These are phyloP conservation scores for Polysphondylium violaceum DNA, from an alignment of 78 protist species.

Conservation along the genomic window DNA sequence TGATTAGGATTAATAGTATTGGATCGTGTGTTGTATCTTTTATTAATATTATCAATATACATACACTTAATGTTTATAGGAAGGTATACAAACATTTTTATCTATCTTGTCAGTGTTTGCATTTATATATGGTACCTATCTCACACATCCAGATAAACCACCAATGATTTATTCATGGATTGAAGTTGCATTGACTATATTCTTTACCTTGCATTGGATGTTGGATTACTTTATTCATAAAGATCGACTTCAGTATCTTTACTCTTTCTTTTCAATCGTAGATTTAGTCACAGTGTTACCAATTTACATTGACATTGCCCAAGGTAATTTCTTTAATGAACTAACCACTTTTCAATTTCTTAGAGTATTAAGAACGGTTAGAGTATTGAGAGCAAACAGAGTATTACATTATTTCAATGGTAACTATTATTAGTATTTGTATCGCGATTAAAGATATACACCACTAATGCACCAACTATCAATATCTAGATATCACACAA, in stretches of 20 bases:
- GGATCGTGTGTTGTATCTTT: not conserved
- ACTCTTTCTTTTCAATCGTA: constrained; percentile 62
- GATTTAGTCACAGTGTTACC: constrained; percentile 67
- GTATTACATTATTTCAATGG: constrained; percentile 73
- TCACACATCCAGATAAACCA: not conserved
- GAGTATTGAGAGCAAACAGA: constrained; percentile 74
- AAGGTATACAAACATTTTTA: constrained; percentile 62
- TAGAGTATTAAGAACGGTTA: constrained; percentile 62
- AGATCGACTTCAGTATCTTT: constrained; percentile 67
- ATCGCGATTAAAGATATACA: not conserved
- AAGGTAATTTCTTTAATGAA: constrained; percentile 50
- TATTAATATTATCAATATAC: not conserved
- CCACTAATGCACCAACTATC: not conserved
- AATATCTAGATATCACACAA: constrained; percentile 51
- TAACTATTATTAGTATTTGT: too few relatives aligned
- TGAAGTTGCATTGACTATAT: constrained; percentile 49
- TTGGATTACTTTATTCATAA: constrained; percentile 62
- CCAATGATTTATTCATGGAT: constrained; percentile 42
- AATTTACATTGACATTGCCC: constrained; percentile 55
- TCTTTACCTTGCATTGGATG: constrained; percentile 75
- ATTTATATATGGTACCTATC: constrained; percentile 71
- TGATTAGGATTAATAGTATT: not conserved
- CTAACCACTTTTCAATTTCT: constrained; percentile 65
- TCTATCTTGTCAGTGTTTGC: constrained; percentile 43
- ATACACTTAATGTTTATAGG: constrained; percentile 1